Percentiles rank a stretch among this genome's conserved stretches.
Evolutionary conservation across 257 asterid genomes (phyloP).

Genomic region (Forsythia viridissima): DNA sequence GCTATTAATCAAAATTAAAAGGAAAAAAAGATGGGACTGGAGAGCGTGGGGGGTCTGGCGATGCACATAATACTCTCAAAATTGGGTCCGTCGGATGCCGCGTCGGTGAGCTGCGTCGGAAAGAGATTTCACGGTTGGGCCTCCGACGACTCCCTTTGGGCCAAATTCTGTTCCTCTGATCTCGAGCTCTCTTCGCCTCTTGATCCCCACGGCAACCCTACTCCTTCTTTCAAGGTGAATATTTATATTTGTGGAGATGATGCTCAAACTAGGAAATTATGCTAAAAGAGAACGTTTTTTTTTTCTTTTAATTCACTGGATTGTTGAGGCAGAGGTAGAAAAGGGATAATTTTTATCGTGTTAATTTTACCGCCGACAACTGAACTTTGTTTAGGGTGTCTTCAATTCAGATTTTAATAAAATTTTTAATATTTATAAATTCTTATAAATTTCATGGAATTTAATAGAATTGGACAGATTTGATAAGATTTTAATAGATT

Average conservation of each 20-base stretch:
- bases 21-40: conserved; percentile 54
- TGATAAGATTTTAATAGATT: too few relatives aligned
- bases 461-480: too few relatives aligned
- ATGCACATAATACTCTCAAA: conserved; percentile 69
- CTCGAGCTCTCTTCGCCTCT: conserved; percentile 66
- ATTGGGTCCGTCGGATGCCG: conserved; percentile 57
- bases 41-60: conserved; percentile 66
- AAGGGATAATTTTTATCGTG: not conserved
- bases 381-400: conserved; percentile 5
- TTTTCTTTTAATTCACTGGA: not conserved
- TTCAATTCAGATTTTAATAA: too few relatives aligned
- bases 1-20: not conserved
- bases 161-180: conserved; percentile 60
- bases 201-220: conserved; percentile 58
- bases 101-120: conserved; percentile 65
- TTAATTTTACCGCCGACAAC: not conserved
- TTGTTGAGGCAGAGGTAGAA: not conserved
- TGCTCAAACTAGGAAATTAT: not conserved
- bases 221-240: conserved; percentile 69
- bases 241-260: not conserved
- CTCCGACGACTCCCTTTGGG: conserved; percentile 80
- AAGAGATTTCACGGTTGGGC: conserved; percentile 59
- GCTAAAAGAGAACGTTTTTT: not conserved
- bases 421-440: too few relatives aligned
- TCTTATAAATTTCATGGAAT: too few relatives aligned